phyloP scores from a whole-genome alignment of 139 green algal genomes.

The Tetraselmis striata region DNA sequence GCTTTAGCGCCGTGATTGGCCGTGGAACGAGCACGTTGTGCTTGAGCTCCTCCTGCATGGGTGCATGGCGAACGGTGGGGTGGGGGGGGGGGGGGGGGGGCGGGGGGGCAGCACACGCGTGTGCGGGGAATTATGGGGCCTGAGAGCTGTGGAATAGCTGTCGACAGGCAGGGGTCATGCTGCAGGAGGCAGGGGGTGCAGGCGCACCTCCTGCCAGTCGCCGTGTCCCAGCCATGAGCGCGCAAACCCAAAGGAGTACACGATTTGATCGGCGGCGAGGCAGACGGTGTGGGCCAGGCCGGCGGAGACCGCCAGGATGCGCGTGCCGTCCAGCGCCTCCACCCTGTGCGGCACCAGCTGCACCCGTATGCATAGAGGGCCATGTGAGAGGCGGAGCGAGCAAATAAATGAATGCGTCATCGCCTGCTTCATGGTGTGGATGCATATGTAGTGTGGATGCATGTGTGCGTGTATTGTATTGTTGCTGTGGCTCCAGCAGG shows the following conservation, averaged over 20 bases:
- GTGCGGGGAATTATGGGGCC: neutral
- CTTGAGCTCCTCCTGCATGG: neutral
- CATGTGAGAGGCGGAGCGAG: neutral
- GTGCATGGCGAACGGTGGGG: neutral
- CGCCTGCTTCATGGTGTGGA: too few species aligned
- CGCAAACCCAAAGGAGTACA: neutral
- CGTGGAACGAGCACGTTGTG: neutral
- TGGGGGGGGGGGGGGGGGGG: neutral
- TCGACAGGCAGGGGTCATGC: too few species aligned
- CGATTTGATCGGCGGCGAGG: neutral
- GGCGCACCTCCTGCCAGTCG: neutral
- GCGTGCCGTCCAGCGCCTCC: neutral
- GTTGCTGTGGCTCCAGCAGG: too few species aligned
- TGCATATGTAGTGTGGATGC: neutral
- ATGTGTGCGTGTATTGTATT: too few species aligned
- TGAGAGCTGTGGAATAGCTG: too few species aligned
- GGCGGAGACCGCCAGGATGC: neutral
- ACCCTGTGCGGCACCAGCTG: neutral
- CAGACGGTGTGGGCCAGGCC: neutral
- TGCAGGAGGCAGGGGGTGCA: neutral
- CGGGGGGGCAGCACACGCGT: neutral
- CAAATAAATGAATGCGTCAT: neutral
- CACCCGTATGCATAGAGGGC: too few species aligned
- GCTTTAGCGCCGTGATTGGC: neutral
- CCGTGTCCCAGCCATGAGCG: neutral